Base-by-base conservation (phyloP, 257 asterid species). In the Galeopsis tetrahit region DNA sequence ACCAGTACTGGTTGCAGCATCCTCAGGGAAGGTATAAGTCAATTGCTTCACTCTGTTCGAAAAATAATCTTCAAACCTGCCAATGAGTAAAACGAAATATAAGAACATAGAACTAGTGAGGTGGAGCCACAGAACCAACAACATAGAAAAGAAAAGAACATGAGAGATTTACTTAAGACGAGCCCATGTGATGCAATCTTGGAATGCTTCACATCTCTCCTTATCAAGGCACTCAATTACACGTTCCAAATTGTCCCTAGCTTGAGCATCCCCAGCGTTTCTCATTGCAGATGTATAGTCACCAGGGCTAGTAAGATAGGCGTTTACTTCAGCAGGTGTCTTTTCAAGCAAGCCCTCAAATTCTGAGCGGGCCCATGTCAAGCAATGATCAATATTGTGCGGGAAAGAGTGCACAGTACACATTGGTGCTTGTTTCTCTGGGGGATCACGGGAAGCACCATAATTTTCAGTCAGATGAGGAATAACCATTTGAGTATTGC, bases 381-480 rank as follows among this genome's bases (percentile, higher is more conserved):
- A 82, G 84, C 98, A 92, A 79, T 92, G 98, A 77, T 90, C 98
- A 39, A 92, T 92, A 70, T 88, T 92, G 80, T 92, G 98, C 0
- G 98, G 98, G 78, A 92, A 92, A 33, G 98, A 90, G 76, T 92
- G 98, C 71, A 92, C 88, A 64, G 97, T 92, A 74, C 98, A 92
- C 97, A 92, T 92, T 38, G 98, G 98, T 63, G 97, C 98, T 83
- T 92, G 98, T 78, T 87, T 92, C 89, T 92, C 98, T 5, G 96
- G 96, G 44, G 98, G 98, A 69, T 90, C 98, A 63, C 96, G 89
- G 7, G 98, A 92, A 35, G 98, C 98, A 48, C 98, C 98, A 75
- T 92, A 92, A 63, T 92, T 92, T 68, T 92, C 98, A 1, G 98
- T 85, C 56, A 92, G 86, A 81, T 92, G 96, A n/a, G 98, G 98